These are phyloP conservation scores for Mycena pura DNA, from an alignment of 768 basidiomycete species.

Conservation along the genomic window DNA sequence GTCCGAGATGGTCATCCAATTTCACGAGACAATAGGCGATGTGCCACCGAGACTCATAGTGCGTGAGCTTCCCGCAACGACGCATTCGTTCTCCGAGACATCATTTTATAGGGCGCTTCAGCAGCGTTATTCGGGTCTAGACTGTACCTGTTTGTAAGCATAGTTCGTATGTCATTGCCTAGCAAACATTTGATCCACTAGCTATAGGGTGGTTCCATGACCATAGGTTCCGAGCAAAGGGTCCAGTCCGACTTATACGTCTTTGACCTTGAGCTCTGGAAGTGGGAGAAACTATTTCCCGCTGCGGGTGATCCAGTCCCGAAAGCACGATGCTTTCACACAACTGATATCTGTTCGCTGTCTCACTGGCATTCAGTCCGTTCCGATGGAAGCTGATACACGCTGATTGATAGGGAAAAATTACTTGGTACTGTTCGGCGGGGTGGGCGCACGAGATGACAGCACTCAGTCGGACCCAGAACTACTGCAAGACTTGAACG, in stretches of 20 bases:
- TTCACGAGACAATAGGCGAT: conserved; percentile 15
- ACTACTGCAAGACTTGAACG: conserved; percentile 12
- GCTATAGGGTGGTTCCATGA: conserved; percentile 15
- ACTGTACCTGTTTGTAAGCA: conserved; percentile 26
- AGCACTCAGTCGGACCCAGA: background rate
- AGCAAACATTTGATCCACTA: background rate
- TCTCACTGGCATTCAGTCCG: background rate
- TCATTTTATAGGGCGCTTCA: conserved; percentile 19
- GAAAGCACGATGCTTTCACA: conserved; percentile 25
- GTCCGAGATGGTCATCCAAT: conserved; percentile 10
- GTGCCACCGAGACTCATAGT: conserved; percentile 14
- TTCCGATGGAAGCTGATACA: background rate
- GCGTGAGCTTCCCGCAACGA: background rate
- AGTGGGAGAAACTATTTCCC: conserved; percentile 21
- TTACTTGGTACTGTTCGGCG: conserved; percentile 27
- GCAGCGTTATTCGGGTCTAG: conserved; percentile 22
- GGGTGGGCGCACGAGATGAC: conserved; percentile 10
- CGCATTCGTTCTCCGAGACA: background rate
- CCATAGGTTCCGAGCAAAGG: conserved; percentile 1
- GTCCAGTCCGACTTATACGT: conserved; percentile 15
- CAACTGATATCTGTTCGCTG: conserved; percentile 25
- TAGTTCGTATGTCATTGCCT: background rate
- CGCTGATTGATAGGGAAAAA: conserved; percentile 23
- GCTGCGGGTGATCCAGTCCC: conserved; percentile 4
- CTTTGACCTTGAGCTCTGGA: conserved; percentile 25